Base-by-base conservation (phyloP, 2,329 filamentous ascomycete genomes). In the Ascochyta pisi region DNA sequence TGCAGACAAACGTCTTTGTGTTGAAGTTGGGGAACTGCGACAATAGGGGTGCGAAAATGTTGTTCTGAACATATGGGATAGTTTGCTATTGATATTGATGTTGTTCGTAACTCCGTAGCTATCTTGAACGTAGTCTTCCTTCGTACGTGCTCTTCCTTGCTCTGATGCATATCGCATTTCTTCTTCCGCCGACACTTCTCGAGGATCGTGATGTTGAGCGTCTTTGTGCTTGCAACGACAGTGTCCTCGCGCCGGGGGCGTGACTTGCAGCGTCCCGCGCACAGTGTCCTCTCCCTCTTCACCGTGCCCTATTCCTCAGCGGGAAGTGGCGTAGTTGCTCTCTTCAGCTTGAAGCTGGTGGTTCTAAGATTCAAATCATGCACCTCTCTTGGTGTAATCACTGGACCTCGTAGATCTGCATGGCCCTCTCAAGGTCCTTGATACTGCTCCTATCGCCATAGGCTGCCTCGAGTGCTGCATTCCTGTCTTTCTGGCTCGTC, bases 361-460 rank as follows among this genome's bases (percentile, higher is more conserved):
- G 19, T 46, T 45, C 27, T 45, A 35, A 23, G 50, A 27, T 50
- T 50, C 19, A 23, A 13, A 8, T 43, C 19, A 13, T 40, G 24
- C 31, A 24, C 33, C 43, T 15, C 42, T 15, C 24, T 16, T 37
- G 19, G 23, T 50, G 41, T 41, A 40, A 40, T 73, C 66, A 80
- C 62, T 75, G 74, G 6, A 77, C 67, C 55, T 78, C 75, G 42
- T 81, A 81, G 26, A 76, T 68, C 31, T 79, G 70, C 65, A 81
- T 68, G 15, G 79, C 79, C 34, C 76, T 70, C 59, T 79, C 70
- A n/a, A 81, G 62, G 64, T 81, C 78, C 23, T 75, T 67, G 42
- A 81, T 54, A 41, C 73, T 79, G 12, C 71, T 73, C 58, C 79
- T 76, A 48, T 77, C 76, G 12, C 79, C 79, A 50, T 81, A 81